Conservation (phyloP, 306 rosid species). For the Vicia faba region DNA sequence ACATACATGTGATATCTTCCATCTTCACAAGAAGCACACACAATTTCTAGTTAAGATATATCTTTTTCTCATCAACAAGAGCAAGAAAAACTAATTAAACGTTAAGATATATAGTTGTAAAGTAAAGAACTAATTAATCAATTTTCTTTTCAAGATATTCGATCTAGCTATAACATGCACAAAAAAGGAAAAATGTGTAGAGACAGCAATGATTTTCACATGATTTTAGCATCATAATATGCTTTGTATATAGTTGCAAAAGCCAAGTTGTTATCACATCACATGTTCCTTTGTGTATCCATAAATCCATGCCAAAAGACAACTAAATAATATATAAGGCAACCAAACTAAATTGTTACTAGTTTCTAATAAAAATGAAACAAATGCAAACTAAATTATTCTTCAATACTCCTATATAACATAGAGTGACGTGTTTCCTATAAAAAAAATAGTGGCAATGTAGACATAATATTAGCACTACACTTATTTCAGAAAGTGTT, state of each 20-base stretch:
- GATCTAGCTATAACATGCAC: not conserved
- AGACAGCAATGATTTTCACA: conserved; percentile 31
- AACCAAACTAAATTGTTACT: no score
- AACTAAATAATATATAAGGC: no score
- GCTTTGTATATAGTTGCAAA: conserved; percentile 24
- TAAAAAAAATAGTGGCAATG: no score
- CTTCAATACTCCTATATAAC: no score
- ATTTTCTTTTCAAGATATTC: conserved; percentile 2
- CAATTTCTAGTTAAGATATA: conserved; percentile 9
- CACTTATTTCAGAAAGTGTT: no score
- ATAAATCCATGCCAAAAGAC: conserved; percentile 27
- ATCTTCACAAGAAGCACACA: conserved; percentile 26
- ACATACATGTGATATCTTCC: conserved; percentile 4
- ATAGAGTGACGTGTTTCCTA: no score
- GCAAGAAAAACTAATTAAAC: not conserved
- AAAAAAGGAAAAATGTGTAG: not conserved
- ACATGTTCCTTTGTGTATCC: conserved; percentile 40
- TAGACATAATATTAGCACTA: no score
- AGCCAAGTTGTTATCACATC: conserved; percentile 41
- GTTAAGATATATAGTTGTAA: not conserved
- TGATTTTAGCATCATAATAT: not conserved
- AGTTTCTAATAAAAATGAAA: no score
- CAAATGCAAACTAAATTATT: no score
- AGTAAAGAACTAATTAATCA: not conserved
- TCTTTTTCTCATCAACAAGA: not conserved